Evolutionary conservation across 306 rosid species (phyloP).

Genomic region (Cicer judaicum): DNA sequence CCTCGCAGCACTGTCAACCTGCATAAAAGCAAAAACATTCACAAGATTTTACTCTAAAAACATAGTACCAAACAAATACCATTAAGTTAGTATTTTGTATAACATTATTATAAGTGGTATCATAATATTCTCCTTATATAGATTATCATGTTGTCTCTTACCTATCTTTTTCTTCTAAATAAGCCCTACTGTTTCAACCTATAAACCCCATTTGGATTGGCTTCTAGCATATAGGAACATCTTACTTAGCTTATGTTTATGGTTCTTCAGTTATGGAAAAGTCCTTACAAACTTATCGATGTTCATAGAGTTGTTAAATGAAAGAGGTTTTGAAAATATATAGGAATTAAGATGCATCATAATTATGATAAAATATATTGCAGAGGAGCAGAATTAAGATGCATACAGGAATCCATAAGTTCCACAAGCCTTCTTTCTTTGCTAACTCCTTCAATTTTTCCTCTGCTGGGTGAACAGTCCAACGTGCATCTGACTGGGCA

Average conservation of each 20-base stretch:
- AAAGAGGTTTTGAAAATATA: background rate
- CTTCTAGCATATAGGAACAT: background rate
- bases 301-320: background rate
- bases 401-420: slow-evolving; percentile 89
- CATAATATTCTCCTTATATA: background rate
- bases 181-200: background rate
- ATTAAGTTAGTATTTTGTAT: background rate
- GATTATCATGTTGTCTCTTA: background rate
- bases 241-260: background rate
- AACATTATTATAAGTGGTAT: background rate
- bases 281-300: background rate
- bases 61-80: background rate
- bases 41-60: background rate
- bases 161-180: background rate
- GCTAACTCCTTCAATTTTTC: slow-evolving; percentile 90
- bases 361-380: slow-evolving; percentile 18
- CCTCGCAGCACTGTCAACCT: slow-evolving; percentile 92
- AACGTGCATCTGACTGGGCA: slow-evolving; percentile 76
- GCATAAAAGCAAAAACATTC: slow-evolving; percentile 47
- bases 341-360: background rate
- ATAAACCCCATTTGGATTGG: background rate
- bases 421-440: slow-evolving; percentile 96
- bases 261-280: background rate
- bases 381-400: slow-evolving; percentile 41
- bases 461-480: slow-evolving; percentile 94